Evolutionary conservation across 257 asterid species (phyloP).

Genomic region (Salvia hispanica): DNA sequence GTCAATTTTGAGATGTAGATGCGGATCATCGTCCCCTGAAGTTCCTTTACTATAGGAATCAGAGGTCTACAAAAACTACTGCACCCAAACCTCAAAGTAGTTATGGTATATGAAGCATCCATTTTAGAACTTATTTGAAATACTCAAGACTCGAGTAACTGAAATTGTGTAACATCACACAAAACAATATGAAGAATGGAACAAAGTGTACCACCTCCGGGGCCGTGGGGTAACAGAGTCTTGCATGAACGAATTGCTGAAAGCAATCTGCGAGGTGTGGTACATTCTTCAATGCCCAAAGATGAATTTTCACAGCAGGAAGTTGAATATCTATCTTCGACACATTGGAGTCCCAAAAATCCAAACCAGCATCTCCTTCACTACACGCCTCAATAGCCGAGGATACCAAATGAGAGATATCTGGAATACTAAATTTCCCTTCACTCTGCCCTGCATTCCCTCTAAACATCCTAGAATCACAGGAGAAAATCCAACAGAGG

Average conservation of each 20-base stretch:
- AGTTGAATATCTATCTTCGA: slow-evolving; percentile 56
- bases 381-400: slow-evolving; percentile 64
- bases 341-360: slow-evolving; percentile 55
- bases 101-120: background rate
- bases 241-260: slow-evolving; percentile 63
- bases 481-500: slow-evolving; percentile 68
- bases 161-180: background rate
- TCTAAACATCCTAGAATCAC: slow-evolving; percentile 59
- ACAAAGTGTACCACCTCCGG: slow-evolving; percentile 47
- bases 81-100: background rate
- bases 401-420: slow-evolving; percentile 65
- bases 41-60: slow-evolving; percentile 1
- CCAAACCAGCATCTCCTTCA: slow-evolving; percentile 46
- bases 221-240: slow-evolving; percentile 49
- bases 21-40: background rate
- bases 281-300: slow-evolving; percentile 74
- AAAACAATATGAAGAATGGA: slow-evolving; percentile 8
- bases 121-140: background rate
- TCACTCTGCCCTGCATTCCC: slow-evolving; percentile 29
- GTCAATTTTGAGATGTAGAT: background rate
- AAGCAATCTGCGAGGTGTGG: slow-evolving; percentile 83
- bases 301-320: slow-evolving; percentile 59
- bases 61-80: background rate
- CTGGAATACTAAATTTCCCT: slow-evolving; percentile 56
- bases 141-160: too few species aligned